Percentiles rank a stretch among this genome's conserved stretches.
phyloP scores from a whole-genome alignment of 768 basidiomycete species.

The Goffeauzyma gilvescens region DNA sequence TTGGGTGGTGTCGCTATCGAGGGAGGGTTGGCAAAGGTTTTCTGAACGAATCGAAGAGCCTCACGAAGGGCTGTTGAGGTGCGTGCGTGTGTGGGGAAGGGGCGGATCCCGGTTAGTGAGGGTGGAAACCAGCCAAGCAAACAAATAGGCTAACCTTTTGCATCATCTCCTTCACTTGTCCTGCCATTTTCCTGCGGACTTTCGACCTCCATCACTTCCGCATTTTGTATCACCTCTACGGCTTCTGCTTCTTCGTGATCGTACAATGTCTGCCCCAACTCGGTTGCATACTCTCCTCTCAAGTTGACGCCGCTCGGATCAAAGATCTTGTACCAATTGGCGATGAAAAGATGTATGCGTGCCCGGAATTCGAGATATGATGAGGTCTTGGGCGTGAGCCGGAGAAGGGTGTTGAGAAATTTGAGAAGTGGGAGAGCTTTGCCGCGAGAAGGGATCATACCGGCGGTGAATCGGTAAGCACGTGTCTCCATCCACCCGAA shows the following conservation, averaged over 20 bases:
- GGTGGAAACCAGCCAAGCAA: not conserved
- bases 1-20: not conserved
- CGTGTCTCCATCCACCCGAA: not conserved
- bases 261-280: too few relatives aligned
- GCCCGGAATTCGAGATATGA: not conserved
- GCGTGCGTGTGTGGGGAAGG: too few relatives aligned
- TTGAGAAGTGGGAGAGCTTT: not conserved
- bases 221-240: not conserved
- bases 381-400: not conserved
- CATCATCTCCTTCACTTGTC: not conserved
- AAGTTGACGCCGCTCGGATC: conserved; percentile 2
- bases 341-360: conserved; percentile 2
- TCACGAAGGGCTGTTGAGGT: too few relatives aligned
- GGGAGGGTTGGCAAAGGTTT: not conserved
- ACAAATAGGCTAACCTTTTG: not conserved
- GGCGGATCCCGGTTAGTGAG: too few relatives aligned
- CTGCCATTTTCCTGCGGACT: not conserved
- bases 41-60: not conserved
- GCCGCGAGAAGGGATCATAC: not conserved
- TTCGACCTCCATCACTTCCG: conserved; percentile 1
- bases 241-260: not conserved
- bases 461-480: not conserved
- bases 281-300: conserved; percentile 1
- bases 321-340: not conserved
- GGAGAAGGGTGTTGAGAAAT: not conserved